Evolutionary conservation across 108 stramenopile species (phyloP).

Genomic region (Pseudonitzschia pungens): DNA sequence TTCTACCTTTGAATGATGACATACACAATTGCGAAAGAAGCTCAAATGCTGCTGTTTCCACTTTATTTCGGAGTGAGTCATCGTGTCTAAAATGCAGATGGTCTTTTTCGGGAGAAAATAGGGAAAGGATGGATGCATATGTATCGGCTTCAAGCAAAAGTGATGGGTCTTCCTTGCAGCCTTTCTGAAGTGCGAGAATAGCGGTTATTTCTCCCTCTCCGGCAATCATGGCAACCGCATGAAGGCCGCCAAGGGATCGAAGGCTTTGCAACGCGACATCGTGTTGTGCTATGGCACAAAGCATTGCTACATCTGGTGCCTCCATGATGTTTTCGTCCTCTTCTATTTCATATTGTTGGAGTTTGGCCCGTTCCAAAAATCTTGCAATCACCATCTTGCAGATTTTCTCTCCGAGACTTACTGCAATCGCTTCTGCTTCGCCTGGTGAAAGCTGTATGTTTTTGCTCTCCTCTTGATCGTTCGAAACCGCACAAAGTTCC

Average conservation of each 20-base stretch:
- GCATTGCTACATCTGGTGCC: constrained; percentile 74
- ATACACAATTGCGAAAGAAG: constrained; percentile 38
- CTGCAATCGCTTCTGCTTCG: constrained; percentile 64
- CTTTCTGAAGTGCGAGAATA: constrained; percentile 59
- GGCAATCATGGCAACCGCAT: constrained; percentile 76
- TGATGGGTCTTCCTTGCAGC: constrained; percentile 57
- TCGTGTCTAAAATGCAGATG: constrained; percentile 26
- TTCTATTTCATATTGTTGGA: constrained; percentile 55
- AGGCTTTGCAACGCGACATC: constrained; percentile 58
- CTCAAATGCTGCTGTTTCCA: constrained; percentile 42
- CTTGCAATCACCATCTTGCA: constrained; percentile 72
- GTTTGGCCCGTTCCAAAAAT: constrained; percentile 64
- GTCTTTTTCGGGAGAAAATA: constrained; percentile 38
- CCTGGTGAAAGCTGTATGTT: constrained; percentile 34
- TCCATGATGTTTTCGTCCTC: constrained; percentile 57
- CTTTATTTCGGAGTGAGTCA: constrained; percentile 23
- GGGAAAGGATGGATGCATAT: constrained; percentile 53
- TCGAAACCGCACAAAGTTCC: constrained; percentile 44
- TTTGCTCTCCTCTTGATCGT: constrained; percentile 10
- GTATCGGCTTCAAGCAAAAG: constrained; percentile 63
- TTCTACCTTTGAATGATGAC: constrained; percentile 39
- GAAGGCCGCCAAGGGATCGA: constrained; percentile 62
- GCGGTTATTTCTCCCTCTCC: constrained; percentile 71
- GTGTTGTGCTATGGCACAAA: constrained; percentile 72
- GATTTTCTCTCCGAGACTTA: constrained; percentile 62